Percentiles rank a stretch among this genome's conserved stretches.
Conservation (phyloP, 495 filamentous ascomycete genomes). For the Penicillium steckii region DNA sequence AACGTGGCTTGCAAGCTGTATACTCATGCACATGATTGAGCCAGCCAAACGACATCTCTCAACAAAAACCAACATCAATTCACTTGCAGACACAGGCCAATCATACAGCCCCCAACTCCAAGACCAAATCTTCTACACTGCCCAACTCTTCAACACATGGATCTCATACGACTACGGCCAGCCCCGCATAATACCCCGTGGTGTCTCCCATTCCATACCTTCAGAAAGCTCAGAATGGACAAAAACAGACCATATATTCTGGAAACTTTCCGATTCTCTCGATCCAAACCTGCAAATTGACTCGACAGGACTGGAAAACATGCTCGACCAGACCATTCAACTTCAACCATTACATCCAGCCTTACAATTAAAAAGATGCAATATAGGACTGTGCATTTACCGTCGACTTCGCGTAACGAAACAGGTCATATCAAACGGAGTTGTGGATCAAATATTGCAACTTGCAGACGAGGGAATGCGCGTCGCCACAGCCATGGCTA, state of each 20-base stretch:
- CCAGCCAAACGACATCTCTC: slow-evolving; percentile 11
- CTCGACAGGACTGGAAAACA: slow-evolving; percentile 1
- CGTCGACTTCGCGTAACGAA: slow-evolving; percentile 11
- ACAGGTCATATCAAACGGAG: neutral
- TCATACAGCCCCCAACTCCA: neutral
- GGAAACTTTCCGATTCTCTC: slow-evolving; percentile 16
- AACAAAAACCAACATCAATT: neutral
- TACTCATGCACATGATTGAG: slow-evolving; percentile 41
- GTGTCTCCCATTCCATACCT: neutral
- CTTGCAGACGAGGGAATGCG: neutral
- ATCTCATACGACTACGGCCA: slow-evolving; percentile 22
- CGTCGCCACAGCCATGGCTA: neutral
- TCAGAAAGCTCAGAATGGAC: neutral
- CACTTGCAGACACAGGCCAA: neutral
- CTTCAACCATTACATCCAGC: slow-evolving; percentile 1
- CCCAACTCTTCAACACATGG: slow-evolving; percentile 14
- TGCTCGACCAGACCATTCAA: slow-evolving; percentile 2
- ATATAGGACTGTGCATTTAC: slow-evolving; percentile 15
- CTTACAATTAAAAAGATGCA: slow-evolving; percentile 7
- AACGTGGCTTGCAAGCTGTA: slow-evolving; percentile 43
- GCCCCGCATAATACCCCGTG: slow-evolving; percentile 8
- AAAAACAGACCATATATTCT: neutral
- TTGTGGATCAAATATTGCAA: neutral
- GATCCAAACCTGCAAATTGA: slow-evolving; percentile 8
- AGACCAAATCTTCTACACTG: neutral